Evolutionary conservation across 2,329 filamentous ascomycete genomes (phyloP).

Genomic region (Hymenoscyphus linearis): DNA sequence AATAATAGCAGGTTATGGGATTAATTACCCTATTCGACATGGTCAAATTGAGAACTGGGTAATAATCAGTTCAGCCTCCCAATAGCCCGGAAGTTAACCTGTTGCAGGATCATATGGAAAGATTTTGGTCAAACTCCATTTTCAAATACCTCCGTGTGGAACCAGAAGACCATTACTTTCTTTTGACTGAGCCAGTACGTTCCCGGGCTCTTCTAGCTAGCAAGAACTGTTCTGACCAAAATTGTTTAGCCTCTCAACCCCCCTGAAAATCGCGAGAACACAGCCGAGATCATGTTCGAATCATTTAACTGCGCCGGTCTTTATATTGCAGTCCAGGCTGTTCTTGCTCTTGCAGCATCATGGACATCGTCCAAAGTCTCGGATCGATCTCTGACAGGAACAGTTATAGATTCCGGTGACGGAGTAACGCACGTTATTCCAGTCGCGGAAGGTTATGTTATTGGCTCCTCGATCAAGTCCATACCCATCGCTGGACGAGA

Average conservation of each 20-base stretch:
- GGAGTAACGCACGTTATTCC: conserved; percentile 99
- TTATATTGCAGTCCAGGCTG: conserved; percentile 97
- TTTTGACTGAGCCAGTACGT: conserved; percentile 90
- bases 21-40: conserved; percentile 96
- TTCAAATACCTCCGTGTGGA: conserved; percentile 99
- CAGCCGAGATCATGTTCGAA: conserved; percentile 99
- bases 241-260: conserved; percentile 78
- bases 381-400: conserved; percentile 91
- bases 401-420: conserved; percentile 96
- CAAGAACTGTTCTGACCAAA: not conserved
- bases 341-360: conserved; percentile 90
- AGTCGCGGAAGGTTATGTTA: conserved; percentile 97
- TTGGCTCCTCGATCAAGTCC: conserved; percentile 97
- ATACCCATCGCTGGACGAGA: conserved; percentile 97
- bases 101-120: conserved; percentile 90
- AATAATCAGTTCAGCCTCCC: conserved; percentile 28
- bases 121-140: conserved; percentile 99
- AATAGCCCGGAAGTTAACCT: conserved; percentile 14
- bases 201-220: not conserved
- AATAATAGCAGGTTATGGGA: conserved; percentile 66
- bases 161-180: conserved; percentile 97
- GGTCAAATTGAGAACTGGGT: conserved; percentile 99
- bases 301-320: conserved; percentile 99
- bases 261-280: conserved; percentile 97
- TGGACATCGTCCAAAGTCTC: conserved; percentile 99